Percentiles rank a stretch among this genome's conserved stretches.
phyloP scores from a whole-genome alignment of 192 early-diverging fungal species.

The Dispira parvispora region DNA sequence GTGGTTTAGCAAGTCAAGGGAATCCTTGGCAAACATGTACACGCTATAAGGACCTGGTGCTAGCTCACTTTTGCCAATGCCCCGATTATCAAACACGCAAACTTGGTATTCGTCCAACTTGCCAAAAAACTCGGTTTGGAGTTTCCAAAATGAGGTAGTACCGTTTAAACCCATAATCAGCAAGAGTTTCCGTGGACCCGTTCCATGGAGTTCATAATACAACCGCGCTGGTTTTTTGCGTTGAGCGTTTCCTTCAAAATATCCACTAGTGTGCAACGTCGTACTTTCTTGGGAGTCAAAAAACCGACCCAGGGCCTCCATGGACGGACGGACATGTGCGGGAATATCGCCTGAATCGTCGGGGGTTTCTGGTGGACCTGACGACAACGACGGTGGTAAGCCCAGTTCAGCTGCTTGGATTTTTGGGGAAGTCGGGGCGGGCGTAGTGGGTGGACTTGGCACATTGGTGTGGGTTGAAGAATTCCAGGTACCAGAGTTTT shows the following conservation, averaged over 20 bases:
- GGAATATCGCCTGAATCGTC: not conserved
- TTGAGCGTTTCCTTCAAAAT: not conserved
- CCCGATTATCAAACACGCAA: slow-evolving; percentile 74
- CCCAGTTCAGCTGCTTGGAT: not conserved
- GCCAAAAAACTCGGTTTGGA: slow-evolving; percentile 48
- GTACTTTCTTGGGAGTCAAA: not conserved
- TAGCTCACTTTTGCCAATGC: slow-evolving; percentile 36
- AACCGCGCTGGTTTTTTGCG: slow-evolving; percentile 32
- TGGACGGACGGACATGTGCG: slow-evolving; percentile 2
- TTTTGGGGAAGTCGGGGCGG: not conserved
- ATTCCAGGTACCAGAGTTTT: not conserved
- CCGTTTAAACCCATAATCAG: slow-evolving; percentile 43
- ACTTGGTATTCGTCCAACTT: slow-evolving; percentile 45
- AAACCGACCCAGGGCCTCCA: not conserved
- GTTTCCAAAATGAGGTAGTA: slow-evolving; percentile 6
- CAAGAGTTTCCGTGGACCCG: slow-evolving; percentile 45
- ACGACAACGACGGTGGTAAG: not conserved
- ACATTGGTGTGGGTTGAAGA: not conserved
- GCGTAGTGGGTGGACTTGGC: not conserved
- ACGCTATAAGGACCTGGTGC: slow-evolving; percentile 24
- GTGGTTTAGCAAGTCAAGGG: slow-evolving; percentile 43
- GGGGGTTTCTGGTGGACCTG: not conserved
- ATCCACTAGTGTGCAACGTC: slow-evolving; percentile 1
- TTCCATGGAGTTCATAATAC: slow-evolving; percentile 68
- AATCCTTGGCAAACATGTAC: slow-evolving; percentile 64